These are phyloP conservation scores for Pichia norvegensis DNA, from an alignment of 1,139 yeast species.

Conservation along the genomic window DNA sequence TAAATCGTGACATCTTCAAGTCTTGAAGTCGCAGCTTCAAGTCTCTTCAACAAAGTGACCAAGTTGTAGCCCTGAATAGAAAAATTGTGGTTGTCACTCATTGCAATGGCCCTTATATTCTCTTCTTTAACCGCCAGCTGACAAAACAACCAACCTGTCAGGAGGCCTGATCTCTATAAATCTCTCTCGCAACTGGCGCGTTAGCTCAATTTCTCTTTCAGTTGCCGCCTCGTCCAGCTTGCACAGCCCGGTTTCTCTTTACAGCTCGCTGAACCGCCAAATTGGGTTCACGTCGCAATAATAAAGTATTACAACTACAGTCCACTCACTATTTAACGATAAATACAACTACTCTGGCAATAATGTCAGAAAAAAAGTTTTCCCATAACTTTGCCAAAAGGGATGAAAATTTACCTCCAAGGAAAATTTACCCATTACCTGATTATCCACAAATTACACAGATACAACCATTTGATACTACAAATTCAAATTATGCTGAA, in stretches of 20 bases:
- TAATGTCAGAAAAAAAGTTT: conserved; percentile 5
- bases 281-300: too few species aligned
- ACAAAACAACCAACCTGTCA: too few species aligned
- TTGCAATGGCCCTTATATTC: not conserved
- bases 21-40: conserved; percentile 90
- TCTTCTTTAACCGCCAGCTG: not conserved
- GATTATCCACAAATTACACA: conserved; percentile 39
- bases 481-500: conserved; percentile 33
- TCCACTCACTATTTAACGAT: too few species aligned
- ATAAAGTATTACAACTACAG: too few species aligned
- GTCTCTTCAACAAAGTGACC: conserved; percentile 67
- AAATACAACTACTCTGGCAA: not conserved
- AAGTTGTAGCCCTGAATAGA: conserved; percentile 74
- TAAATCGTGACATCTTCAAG: conserved; percentile 81
- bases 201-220: too few species aligned
- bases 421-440: conserved; percentile 37
- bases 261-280: too few species aligned
- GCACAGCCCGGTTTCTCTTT: too few species aligned
- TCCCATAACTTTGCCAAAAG: conserved; percentile 12
- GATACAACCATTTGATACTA: conserved; percentile 43
- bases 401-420: conserved; percentile 36
- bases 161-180: too few species aligned
- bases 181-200: too few species aligned
- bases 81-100: conserved; percentile 28
- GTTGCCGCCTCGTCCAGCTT: too few species aligned